Conservation (phyloP, 139 green algal species). For the Trebouxia sp. region DNA sequence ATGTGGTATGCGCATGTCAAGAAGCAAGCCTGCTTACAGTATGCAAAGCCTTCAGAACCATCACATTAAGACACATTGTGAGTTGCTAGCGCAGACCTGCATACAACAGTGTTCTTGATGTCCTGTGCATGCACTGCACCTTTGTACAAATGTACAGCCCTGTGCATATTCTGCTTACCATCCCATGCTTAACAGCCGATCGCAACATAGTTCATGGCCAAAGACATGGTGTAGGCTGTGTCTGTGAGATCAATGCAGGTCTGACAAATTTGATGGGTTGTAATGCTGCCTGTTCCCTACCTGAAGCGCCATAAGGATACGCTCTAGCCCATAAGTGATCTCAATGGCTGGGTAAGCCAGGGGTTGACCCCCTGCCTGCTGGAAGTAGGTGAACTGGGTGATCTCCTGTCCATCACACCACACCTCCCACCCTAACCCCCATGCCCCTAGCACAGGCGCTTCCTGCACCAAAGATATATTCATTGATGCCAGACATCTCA, state of each 20-base stretch:
- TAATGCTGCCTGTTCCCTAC: too few relatives aligned
- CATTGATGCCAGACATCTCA: neutral
- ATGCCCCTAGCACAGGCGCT: constrained; percentile 93
- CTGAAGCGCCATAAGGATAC: constrained; percentile 96
- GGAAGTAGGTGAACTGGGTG: constrained; percentile 98
- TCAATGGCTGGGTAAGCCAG: constrained; percentile 88
- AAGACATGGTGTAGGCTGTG: neutral
- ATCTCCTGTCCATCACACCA: constrained; percentile 41
- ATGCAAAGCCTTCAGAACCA: too few relatives aligned
- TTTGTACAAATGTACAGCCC: too few relatives aligned
- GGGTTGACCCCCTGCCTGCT: constrained; percentile 72
- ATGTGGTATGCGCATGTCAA: too few relatives aligned
- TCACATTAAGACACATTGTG: too few relatives aligned
- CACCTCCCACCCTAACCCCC: constrained; percentile 96
- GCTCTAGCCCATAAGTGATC: constrained; percentile 99
- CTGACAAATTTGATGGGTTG: too few relatives aligned
- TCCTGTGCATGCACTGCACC: too few relatives aligned
- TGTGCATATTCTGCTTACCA: neutral
- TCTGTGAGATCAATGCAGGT: neutral
- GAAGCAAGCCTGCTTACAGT: too few relatives aligned
- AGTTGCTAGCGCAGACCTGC: too few relatives aligned
- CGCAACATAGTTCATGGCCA: too few relatives aligned
- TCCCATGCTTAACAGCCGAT: too few relatives aligned
- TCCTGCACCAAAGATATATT: constrained; percentile 72
- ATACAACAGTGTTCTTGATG: too few relatives aligned